These are phyloP conservation scores for Kuraishia ogatae DNA, from an alignment of 805 yeast species.

Conservation along the genomic window DNA sequence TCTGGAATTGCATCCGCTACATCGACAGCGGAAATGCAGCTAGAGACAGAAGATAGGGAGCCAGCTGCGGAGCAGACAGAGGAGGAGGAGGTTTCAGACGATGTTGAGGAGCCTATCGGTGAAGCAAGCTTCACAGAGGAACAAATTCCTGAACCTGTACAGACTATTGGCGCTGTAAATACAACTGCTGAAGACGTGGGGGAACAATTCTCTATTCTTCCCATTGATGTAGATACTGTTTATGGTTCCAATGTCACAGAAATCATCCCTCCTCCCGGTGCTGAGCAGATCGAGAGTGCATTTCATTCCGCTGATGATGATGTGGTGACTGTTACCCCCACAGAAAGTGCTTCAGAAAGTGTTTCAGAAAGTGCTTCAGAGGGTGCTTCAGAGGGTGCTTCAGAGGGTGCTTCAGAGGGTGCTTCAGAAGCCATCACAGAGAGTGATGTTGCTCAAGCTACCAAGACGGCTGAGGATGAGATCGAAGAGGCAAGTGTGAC, in stretches of 20 bases:
- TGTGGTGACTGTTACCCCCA: neutral
- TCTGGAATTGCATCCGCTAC: neutral
- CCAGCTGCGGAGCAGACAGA: neutral
- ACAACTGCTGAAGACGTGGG: neutral
- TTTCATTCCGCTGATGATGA: neutral
- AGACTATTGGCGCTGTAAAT: neutral
- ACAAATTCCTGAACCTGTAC: neutral
- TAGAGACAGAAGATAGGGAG: neutral
- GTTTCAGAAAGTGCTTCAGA: neutral
- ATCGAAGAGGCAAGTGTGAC: neutral
- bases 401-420: neutral
- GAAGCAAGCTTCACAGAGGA: neutral
- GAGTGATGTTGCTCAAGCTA: neutral
- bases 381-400: neutral
- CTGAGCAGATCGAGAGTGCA: neutral
- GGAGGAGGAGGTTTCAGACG: neutral
- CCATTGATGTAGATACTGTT: conserved; percentile 5
- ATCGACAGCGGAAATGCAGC: neutral
- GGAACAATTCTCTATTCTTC: conserved; percentile 4
- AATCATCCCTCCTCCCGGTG: neutral
- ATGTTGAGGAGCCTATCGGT: neutral
- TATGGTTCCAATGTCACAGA: neutral
- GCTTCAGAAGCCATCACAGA: neutral
- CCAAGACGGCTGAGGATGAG: conserved; percentile 6
- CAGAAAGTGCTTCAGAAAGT: neutral